Evolutionary conservation across 805 yeast species (phyloP), one percentile per base, ranked within the genome.

Genomic region (Candida sphagnicola): DNA sequence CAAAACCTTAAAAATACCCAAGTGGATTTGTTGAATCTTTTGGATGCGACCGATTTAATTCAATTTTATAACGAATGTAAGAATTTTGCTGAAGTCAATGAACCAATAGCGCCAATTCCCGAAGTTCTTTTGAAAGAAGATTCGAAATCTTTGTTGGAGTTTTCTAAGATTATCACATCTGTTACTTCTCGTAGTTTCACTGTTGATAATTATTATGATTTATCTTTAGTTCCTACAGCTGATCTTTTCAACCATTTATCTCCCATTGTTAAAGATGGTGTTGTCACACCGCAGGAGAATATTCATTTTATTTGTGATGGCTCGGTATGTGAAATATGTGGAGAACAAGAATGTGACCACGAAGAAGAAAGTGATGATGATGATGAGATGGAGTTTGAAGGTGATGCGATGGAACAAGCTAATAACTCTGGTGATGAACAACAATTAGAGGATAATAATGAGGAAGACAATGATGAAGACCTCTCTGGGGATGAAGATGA

Each of bases 141-240:
- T 14, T 28, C 19, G 8, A 14, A 44, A 4, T 47, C 57, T 3
- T 74, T 75, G 39, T 48, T 56, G 6, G 55, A 56, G 13, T 85
- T 86, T 46, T 79, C 85, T 2, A 72, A 77, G 5, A 67, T 70
- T 2, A 78, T 77, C 4, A 76, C 73, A 50, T 74, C 82, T 0
- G 71, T 87, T 12, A 78, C 90, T 0, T 78, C 93, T 1, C 71
- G 96, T 44, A 89, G 90, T 1, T 90, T 91, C 56, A 80, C 79
- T 29, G 77, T 90, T 19, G 98, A 91, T 57, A 70, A 70, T 35
- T 89, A 59, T 54, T 87, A 83, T 49, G 85, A 80, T 23, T 68
- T 82, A 21, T 87, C 85, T 0, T 63, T 91, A 35, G 95, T 90
- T 17, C 96, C 97, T 0, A 86, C 89, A 12, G 97, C 96, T 0